A percentile compares a stretch with the other conserved stretches of the same genome.
These are phyloP conservation scores for Suhomyces vadensis DNA, from an alignment of 805 yeast species.

Conservation along the genomic window DNA sequence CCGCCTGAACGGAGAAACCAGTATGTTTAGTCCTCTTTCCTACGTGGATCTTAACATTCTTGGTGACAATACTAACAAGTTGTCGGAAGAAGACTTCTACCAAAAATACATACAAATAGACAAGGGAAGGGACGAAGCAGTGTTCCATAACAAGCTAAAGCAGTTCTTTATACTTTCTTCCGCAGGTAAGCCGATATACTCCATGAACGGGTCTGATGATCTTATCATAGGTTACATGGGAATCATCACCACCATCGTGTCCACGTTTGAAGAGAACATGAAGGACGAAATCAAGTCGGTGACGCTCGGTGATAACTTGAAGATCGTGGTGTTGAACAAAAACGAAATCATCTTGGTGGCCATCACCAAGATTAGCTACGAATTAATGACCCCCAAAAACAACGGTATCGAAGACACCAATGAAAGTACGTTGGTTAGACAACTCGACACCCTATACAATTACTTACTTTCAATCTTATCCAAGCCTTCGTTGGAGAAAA, in stretches of 20 bases:
- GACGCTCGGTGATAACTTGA: conserved; percentile 47
- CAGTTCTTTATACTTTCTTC: conserved; percentile 77
- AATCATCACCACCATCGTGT: conserved; percentile 73
- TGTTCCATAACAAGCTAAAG: conserved; percentile 45
- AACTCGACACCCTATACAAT: conserved; percentile 70
- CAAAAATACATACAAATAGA: conserved; percentile 17
- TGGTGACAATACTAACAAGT: not conserved
- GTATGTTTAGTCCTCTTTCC: not conserved
- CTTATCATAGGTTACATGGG: conserved; percentile 73
- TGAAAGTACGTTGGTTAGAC: conserved; percentile 34
- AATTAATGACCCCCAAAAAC: conserved; percentile 33
- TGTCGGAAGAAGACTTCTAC: conserved; percentile 14
- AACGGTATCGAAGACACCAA: not conserved
- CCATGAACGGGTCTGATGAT: conserved; percentile 72
- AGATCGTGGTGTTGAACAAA: conserved; percentile 59
- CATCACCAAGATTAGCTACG: conserved; percentile 53
- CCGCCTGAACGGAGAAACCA: not conserved
- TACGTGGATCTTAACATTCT: conserved; percentile 16
- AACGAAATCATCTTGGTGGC: conserved; percentile 76
- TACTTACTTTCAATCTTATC: conserved; percentile 81
- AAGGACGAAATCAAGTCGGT: conserved; percentile 50
- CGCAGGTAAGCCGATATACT: conserved; percentile 88
- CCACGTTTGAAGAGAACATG: conserved; percentile 56
- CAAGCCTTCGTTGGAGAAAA: conserved; percentile 70
- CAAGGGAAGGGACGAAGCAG: conserved; percentile 13